phyloP scores from a whole-genome alignment of 495 filamentous ascomycete genomes.

The Tuber brumale region DNA sequence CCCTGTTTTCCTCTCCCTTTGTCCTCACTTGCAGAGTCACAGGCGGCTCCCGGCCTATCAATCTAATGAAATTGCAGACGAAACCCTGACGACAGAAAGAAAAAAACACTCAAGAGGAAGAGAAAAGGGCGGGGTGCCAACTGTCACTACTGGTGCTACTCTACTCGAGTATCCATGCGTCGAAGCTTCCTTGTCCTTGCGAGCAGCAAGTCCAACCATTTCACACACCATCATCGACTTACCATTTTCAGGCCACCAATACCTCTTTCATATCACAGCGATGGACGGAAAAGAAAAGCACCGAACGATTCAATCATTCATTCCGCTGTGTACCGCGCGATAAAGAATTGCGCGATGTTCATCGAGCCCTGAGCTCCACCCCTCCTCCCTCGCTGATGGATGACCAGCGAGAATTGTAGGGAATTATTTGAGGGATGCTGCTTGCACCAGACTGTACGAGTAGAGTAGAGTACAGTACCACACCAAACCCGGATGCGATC shows the following conservation, averaged over 20 bases:
- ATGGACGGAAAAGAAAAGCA: background rate
- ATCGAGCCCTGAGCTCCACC: background rate
- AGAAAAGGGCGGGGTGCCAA: background rate
- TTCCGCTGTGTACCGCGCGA: background rate
- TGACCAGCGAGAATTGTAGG: background rate
- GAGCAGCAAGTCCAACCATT: background rate
- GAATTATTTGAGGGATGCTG: background rate
- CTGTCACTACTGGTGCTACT: background rate
- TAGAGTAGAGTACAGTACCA: background rate
- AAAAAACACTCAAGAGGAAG: background rate
- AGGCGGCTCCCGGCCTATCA: background rate
- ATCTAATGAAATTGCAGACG: constrained; percentile 5
- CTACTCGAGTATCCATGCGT: background rate
- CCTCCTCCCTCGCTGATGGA: background rate
- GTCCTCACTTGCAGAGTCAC: background rate
- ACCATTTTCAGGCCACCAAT: background rate
- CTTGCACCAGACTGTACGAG: too few species aligned
- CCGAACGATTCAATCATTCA: background rate
- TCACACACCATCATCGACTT: background rate
- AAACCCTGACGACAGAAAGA: constrained; percentile 17
- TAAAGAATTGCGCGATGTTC: background rate
- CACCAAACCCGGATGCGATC: background rate
- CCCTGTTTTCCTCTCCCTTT: constrained; percentile 14
- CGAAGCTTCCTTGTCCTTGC: background rate
- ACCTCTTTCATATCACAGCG: background rate